Conservation (phyloP, 2,329 filamentous ascomycete species). For the Trichoderma sp. region DNA sequence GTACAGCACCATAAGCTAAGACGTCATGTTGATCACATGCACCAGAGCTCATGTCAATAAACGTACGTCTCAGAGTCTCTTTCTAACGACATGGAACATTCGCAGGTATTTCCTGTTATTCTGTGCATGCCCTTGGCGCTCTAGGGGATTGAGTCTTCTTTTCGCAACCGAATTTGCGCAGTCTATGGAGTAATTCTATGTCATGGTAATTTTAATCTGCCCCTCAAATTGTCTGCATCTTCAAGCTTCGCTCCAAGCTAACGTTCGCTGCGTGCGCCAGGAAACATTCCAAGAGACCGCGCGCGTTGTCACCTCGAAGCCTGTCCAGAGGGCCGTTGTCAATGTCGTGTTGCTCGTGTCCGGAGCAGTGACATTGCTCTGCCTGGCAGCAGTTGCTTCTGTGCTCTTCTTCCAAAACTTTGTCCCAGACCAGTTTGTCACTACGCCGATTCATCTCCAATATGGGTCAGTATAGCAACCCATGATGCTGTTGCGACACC, state of each 20-base stretch:
- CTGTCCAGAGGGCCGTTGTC: slow-evolving; percentile 52
- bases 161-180: neutral
- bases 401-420: slow-evolving; percentile 58
- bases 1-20: neutral
- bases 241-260: neutral
- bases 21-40: slow-evolving; percentile 24
- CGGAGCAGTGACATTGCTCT: slow-evolving; percentile 47
- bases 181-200: slow-evolving; percentile 4
- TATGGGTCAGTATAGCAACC: slow-evolving; percentile 50
- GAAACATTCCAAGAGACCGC: slow-evolving; percentile 40
- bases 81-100: neutral
- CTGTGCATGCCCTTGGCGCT: neutral
- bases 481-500: neutral
- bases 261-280: slow-evolving; percentile 26
- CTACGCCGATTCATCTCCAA: slow-evolving; percentile 56
- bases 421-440: slow-evolving; percentile 56
- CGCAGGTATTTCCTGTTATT: neutral
- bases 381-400: slow-evolving; percentile 51
- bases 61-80: neutral
- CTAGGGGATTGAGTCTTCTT: neutral
- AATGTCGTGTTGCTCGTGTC: slow-evolving; percentile 48
- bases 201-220: neutral
- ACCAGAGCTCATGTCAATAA: slow-evolving; percentile 1
- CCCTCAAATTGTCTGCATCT: neutral
- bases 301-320: slow-evolving; percentile 50